Conservation (phyloP, 2,329 filamentous ascomycete species). For the Dendrostoma leiphaemia region DNA sequence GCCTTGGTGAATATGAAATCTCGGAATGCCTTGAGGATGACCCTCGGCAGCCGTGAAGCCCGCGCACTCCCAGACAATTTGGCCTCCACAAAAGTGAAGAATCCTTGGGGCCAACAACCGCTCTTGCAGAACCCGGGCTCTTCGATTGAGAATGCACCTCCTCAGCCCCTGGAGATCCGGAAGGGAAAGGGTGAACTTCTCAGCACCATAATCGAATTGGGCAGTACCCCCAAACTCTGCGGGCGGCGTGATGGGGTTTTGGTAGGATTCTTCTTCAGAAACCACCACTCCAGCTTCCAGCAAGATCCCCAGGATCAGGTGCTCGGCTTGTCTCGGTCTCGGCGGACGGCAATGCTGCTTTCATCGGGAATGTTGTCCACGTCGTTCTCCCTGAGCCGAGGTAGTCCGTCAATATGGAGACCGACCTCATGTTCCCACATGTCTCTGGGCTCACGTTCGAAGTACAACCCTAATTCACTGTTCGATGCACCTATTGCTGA, state of each 20-base stretch:
- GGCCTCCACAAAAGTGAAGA: conserved; percentile 22
- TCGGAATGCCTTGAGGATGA: not conserved
- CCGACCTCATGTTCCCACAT: conserved; percentile 1
- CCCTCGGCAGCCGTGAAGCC: conserved; percentile 7
- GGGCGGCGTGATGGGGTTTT: no score
- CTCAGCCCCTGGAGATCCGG: not conserved
- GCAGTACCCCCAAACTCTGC: no score
- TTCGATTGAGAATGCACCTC: no score
- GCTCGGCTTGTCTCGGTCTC: no score
- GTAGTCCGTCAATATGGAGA: not conserved
- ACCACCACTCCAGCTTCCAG: no score
- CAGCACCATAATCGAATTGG: no score
- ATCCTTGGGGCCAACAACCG: conserved; percentile 22
- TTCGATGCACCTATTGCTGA: conserved; percentile 17
- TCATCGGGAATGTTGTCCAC: no score
- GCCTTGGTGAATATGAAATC: not conserved
- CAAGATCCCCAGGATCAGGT: no score
- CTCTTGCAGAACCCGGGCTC: conserved; percentile 26
- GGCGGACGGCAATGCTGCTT: no score
- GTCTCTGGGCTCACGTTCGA: not conserved
- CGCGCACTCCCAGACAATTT: conserved; percentile 23
- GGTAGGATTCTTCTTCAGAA: no score
- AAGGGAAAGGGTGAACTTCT: no score
- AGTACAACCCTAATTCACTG: conserved; percentile 13
- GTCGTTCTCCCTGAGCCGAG: no score